Base-by-base conservation (phyloP, 139 green algal species). In the Chlamydomonas applanata region DNA sequence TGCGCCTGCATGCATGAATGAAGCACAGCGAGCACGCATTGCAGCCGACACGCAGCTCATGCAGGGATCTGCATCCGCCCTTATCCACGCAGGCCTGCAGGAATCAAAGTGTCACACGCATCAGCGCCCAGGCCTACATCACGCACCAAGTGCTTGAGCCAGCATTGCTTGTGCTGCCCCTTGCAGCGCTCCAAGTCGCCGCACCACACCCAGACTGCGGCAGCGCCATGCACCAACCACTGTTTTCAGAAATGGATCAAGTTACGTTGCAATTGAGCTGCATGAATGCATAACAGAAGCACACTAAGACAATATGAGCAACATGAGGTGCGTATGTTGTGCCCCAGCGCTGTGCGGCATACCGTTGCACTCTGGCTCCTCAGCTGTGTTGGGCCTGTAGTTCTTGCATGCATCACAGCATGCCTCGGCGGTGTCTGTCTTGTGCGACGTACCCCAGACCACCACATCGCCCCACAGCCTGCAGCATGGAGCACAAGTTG, bases 201-300 rank as follows among this genome's bases (percentile, higher is more conserved):
- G 56, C 92, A 97, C 44, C 72, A 96, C 22, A 97, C 92, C 89
- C 90, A 97, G 2, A 97, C 91, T 94, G 85, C 85, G 83, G 1
- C 1, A 11, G 20, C 29, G 40, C 17, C 61, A 69, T 13, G 4
- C 7, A 11, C 17, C 29, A 69, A 7, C n/a, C n/a, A n/a, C n/a
- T n/a, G n/a, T n/a, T n/a, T n/a, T n/a, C n/a, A n/a, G n/a, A n/a
- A n/a, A n/a, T n/a, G n/a, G n/a, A n/a, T n/a, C n/a, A n/a, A n/a
- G n/a, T n/a, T n/a, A n/a, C n/a, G n/a, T n/a, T n/a, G n/a, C n/a
- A n/a, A n/a, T n/a, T n/a, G n/a, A n/a, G n/a, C n/a, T n/a, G n/a
- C n/a, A n/a, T n/a, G n/a, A n/a, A n/a, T n/a, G n/a, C n/a, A n/a
- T n/a, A n/a, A n/a, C n/a, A n/a, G n/a, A n/a, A n/a, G n/a, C n/a